Evolutionary conservation across 2,329 filamentous ascomycete species (phyloP).

Genomic region (Aulographum hederae): DNA sequence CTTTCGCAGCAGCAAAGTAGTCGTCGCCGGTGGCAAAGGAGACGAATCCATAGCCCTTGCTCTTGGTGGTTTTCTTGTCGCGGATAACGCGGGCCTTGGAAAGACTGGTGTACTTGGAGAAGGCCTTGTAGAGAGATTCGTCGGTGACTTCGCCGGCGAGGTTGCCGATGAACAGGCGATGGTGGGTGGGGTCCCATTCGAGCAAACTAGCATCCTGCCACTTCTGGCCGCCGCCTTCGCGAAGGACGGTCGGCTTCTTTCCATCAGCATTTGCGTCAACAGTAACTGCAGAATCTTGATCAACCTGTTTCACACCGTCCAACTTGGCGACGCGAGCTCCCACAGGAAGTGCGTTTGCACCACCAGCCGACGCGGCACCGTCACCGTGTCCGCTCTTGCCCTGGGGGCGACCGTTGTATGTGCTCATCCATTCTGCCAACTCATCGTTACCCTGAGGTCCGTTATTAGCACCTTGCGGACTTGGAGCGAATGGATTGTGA

Average conservation of each 20-base stretch:
- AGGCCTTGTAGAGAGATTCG: constrained; percentile 86
- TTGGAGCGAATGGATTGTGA: constrained; percentile 60
- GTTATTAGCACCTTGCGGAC: constrained; percentile 16
- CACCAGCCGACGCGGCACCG: constrained; percentile 17
- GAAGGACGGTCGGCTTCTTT: constrained; percentile 71
- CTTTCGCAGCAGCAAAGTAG: constrained; percentile 87
- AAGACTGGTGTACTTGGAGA: constrained; percentile 70
- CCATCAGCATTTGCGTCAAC: constrained; percentile 28
- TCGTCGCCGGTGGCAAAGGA: constrained; percentile 91
- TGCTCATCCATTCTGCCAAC: constrained; percentile 88
- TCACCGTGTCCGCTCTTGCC: too few species aligned
- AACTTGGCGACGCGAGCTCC: constrained; percentile 9
- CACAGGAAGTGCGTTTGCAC: constrained; percentile 26
- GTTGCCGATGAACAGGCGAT: constrained; percentile 91
- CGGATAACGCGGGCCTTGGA: constrained; percentile 86
- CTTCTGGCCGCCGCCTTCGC: constrained; percentile 74
- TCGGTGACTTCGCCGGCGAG: constrained; percentile 94
- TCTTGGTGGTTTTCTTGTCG: constrained; percentile 92
- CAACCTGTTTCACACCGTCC: constrained; percentile 9
- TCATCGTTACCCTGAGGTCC: constrained; percentile 68
- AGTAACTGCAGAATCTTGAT: constrained; percentile 22
- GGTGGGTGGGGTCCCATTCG: constrained; percentile 90
- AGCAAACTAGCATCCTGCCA: constrained; percentile 81
- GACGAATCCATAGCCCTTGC: constrained; percentile 90
- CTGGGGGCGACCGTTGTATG: too few species aligned